phyloP scores from a whole-genome alignment of 164 flowering plant genomes.

The Platanus orientalis region DNA sequence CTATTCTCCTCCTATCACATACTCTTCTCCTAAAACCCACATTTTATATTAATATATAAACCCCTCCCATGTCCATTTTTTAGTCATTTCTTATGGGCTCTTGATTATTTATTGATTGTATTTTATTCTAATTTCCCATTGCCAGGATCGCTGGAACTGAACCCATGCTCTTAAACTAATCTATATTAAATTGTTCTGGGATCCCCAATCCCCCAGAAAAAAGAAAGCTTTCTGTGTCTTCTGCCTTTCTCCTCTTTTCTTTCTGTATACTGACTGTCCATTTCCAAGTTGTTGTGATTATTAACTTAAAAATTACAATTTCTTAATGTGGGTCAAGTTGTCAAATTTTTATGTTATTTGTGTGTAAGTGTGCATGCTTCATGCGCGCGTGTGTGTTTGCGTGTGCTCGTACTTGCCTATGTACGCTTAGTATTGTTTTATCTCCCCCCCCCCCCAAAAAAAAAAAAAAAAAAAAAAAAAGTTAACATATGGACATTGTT shows the following conservation, averaged over 20 bases:
- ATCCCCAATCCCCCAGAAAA: constrained; percentile 8
- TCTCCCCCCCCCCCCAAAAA: too few species aligned
- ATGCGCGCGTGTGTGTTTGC: too few species aligned
- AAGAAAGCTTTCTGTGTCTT: constrained; percentile 22
- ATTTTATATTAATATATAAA: neutral
- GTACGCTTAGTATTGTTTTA: too few species aligned
- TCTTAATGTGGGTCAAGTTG: too few species aligned
- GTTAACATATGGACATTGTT: too few species aligned
- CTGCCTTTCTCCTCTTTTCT: constrained; percentile 16
- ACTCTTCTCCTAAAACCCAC: constrained; percentile 4
- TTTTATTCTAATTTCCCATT: constrained; percentile 14
- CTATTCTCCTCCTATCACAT: constrained; percentile 16
- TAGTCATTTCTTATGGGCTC: constrained; percentile 8
- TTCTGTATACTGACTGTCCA: constrained; percentile 4
- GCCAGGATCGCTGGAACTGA: constrained; percentile 47
- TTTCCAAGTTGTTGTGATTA: too few species aligned
- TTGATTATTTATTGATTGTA: neutral
- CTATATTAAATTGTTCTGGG: neutral
- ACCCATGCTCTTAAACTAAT: constrained; percentile 26
- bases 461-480: too few species aligned
- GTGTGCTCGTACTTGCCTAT: too few species aligned
- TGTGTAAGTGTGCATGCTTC: too few species aligned
- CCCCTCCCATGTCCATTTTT: neutral
- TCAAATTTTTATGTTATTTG: too few species aligned
- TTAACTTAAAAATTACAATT: too few species aligned